Evolutionary conservation across 306 rosid genomes (phyloP), one percentile per base, ranked within the genome.

Genomic region (Citrullus mucosospermus): DNA sequence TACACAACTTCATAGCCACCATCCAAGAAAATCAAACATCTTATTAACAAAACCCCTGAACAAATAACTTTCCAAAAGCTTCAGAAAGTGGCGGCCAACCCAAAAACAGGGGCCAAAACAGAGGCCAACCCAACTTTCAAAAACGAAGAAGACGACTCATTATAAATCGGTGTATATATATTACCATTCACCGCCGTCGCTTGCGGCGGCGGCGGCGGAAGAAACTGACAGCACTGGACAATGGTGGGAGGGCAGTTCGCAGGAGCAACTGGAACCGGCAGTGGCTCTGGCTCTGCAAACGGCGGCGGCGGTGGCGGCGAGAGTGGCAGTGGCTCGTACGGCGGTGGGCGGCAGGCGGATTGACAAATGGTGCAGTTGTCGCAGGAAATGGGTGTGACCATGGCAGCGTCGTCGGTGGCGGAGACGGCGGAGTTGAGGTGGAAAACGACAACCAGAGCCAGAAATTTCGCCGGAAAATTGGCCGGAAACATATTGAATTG

Each of bases 221-320:
- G 14, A 51, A 44, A 71, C 57, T 50, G 58, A 22, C 78, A 73
- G 76, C 61, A 73, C 78, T 73, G 78, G 8, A 73, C 78, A 14
- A 51, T 5, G 2, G 61, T 9, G 11, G 78, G 78, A 4, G 78
- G 78, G 28, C 78, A 73, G 46, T 51, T 73, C 46, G 46, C 60
- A 6, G 78, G 78, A 30, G 78, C 14, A 17, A 51, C 58, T 7
- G 78, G 78, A 20, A 73, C 17, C 2, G 78, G 78, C 16, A 73
- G 25, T 46, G 77, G 58, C 77, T 71, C 43, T 2, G 77, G 59
- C 77, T 71, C 58, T 25, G 59, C 39, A 22, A 13, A 6, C 1
- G 57, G 59, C 25, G n/a, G 22, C 12, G 76, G 76, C 1, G 76
- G 76, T 7, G 55, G 76, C 38, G 76, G 56, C 1, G 36, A 8